A percentile compares a stretch with the other conserved stretches of the same genome.
phyloP scores from a whole-genome alignment of 2,329 filamentous ascomycete species.

The Fusarium abutilonis region DNA sequence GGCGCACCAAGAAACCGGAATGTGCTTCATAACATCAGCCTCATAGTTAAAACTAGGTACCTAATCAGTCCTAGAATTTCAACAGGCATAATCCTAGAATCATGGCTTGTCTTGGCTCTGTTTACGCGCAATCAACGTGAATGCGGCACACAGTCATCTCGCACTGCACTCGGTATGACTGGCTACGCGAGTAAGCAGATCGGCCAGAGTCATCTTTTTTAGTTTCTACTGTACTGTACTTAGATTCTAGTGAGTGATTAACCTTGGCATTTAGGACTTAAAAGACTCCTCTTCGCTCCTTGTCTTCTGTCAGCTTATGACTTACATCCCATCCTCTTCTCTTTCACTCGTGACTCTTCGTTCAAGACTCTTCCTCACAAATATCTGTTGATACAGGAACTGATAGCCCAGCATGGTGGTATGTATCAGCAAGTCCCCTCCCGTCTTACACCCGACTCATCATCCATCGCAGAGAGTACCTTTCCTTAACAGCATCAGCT shows the following conservation, averaged over 20 bases:
- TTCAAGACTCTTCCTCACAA: background rate
- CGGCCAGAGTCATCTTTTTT: conserved; percentile 5
- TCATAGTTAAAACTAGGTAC: background rate
- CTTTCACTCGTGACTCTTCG: background rate
- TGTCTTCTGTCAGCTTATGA: background rate
- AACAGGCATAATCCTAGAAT: background rate
- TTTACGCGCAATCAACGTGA: background rate
- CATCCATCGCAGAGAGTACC: conserved; percentile 32
- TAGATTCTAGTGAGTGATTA: background rate
- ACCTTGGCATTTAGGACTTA: background rate
- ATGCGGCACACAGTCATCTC: conserved; percentile 12
- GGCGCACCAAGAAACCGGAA: background rate
- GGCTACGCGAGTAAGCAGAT: background rate
- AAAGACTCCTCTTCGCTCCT: no score
- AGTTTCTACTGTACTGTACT: background rate
- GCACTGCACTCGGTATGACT: background rate
- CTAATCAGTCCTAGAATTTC: background rate
- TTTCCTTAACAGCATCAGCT: conserved; percentile 15
- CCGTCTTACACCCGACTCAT: background rate
- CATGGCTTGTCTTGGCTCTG: conserved; percentile 9
- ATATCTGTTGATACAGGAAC: conserved; percentile 1
- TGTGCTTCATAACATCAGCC: background rate
- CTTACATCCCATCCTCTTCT: background rate
- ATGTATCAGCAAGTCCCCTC: background rate
- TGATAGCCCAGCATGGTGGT: conserved; percentile 32